Conservation (phyloP, 2,329 filamentous ascomycete species). For the Cladophialophora exuberans region DNA sequence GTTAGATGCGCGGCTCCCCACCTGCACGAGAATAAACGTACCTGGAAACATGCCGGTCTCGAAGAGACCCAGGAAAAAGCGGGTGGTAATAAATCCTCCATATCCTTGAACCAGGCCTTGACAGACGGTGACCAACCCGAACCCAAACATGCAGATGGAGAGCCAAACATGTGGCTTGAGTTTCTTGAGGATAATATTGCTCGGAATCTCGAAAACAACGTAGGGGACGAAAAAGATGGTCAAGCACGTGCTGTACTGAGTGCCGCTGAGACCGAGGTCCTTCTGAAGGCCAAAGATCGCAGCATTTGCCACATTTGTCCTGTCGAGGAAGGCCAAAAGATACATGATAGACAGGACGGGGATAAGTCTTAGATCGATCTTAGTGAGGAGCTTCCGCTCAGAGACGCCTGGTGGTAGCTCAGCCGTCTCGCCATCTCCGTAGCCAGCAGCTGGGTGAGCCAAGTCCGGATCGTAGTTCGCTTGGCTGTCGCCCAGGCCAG, state of each 20-base stretch:
- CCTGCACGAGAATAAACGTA: constrained; percentile 16
- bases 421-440: constrained; percentile 22
- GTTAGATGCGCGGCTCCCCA: background rate
- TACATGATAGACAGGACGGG: constrained; percentile 76
- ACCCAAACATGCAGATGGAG: constrained; percentile 80
- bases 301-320: constrained; percentile 81
- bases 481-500: constrained; percentile 21
- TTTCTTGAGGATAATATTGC: constrained; percentile 72
- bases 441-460: constrained; percentile 31
- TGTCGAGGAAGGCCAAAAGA: constrained; percentile 36
- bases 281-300: constrained; percentile 65
- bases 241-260: constrained; percentile 73
- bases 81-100: constrained; percentile 72
- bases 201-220: constrained; percentile 69
- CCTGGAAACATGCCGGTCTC: constrained; percentile 65
- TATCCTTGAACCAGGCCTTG: constrained; percentile 82
- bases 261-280: constrained; percentile 63
- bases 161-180: constrained; percentile 72
- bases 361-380: constrained; percentile 72
- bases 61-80: constrained; percentile 83
- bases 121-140: constrained; percentile 73
- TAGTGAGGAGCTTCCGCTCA: constrained; percentile 67
- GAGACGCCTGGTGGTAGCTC: constrained; percentile 24
- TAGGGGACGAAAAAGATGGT: constrained; percentile 85
- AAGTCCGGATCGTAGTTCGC: constrained; percentile 33